Percentiles rank a stretch among this genome's conserved stretches.
Evolutionary conservation across 805 yeast genomes (phyloP).

Genomic region (Citeromyces nyonsensis): DNA sequence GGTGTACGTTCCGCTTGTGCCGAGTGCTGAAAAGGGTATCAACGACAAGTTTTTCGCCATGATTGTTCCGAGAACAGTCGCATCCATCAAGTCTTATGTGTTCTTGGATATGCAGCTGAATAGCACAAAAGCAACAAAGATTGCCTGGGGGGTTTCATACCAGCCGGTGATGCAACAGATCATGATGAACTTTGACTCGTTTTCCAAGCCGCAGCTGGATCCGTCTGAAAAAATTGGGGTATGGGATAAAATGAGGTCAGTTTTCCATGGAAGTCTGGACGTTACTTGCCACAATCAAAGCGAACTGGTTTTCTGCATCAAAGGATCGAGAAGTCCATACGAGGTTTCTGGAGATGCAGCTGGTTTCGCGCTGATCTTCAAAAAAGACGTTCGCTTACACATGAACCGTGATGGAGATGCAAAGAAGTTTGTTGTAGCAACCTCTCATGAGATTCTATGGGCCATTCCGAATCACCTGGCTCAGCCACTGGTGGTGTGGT

Average conservation of each 20-base stretch:
- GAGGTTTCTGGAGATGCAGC: slow-evolving; percentile 46
- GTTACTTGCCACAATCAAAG: slow-evolving; percentile 35
- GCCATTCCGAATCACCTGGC: slow-evolving; percentile 66
- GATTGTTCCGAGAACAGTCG: slow-evolving; percentile 58
- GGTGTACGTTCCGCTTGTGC: slow-evolving; percentile 46
- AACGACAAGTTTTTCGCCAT: slow-evolving; percentile 33
- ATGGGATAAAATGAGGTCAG: slow-evolving; percentile 79
- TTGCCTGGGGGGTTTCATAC: slow-evolving; percentile 76
- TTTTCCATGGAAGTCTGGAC: slow-evolving; percentile 55
- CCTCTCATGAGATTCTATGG: slow-evolving; percentile 47
- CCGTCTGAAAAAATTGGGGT: slow-evolving; percentile 76
- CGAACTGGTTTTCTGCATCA: slow-evolving; percentile 40
- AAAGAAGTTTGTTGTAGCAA: slow-evolving; percentile 44
- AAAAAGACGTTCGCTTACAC: slow-evolving; percentile 38
- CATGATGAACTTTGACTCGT: slow-evolving; percentile 63
- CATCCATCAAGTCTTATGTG: slow-evolving; percentile 60
- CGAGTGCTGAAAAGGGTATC: slow-evolving; percentile 18
- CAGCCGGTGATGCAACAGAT: slow-evolving; percentile 75
- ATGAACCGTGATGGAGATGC: slow-evolving; percentile 61
- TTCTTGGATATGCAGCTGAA: slow-evolving; percentile 39
- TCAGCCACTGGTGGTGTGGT: slow-evolving; percentile 38
- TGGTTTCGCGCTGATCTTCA: slow-evolving; percentile 69
- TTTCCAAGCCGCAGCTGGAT: slow-evolving; percentile 82
- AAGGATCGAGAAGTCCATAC: slow-evolving; percentile 75
- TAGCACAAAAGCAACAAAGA: slow-evolving; percentile 42